phyloP scores from a whole-genome alignment of 139 green algal species.

The Tetradesmus obliquus region DNA sequence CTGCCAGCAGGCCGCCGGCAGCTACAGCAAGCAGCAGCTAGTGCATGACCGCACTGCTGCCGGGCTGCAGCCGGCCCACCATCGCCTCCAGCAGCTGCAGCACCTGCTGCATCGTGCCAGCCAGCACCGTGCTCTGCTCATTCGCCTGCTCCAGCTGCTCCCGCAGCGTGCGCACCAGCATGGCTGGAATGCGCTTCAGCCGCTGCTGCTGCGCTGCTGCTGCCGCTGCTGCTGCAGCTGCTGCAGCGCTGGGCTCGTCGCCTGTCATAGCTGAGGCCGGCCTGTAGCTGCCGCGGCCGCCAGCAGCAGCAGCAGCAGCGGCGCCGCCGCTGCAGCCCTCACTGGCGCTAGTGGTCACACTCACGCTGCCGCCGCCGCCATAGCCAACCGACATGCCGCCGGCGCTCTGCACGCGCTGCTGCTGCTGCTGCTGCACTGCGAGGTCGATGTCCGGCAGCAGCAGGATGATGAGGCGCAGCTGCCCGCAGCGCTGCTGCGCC shows the following conservation, averaged over 20 bases:
- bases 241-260: not conserved
- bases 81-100: slow-evolving; percentile 21
- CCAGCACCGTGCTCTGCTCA: not conserved
- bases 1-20: too few species aligned
- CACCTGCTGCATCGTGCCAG: slow-evolving; percentile 27
- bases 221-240: not conserved
- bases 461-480: slow-evolving; percentile 2
- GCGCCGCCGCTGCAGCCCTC: not conserved
- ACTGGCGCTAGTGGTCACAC: not conserved
- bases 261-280: not conserved
- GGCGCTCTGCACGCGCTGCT: not conserved
- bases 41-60: not conserved
- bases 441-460: slow-evolving; percentile 10
- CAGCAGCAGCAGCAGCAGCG: not conserved
- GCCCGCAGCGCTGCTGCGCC: not conserved
- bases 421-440: not conserved
- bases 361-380: not conserved
- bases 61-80: not conserved
- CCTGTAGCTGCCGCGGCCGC: not conserved
- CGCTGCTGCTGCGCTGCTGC: not conserved
- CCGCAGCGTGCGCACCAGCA: not conserved
- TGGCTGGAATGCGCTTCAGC: not conserved
- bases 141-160: not conserved
- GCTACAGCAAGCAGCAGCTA: not conserved
- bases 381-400: not conserved